A percentile compares a stretch with the other conserved stretches of the same genome.
Conservation (phyloP, 768 basidiomycete genomes). For the Podaxis sp. region DNA sequence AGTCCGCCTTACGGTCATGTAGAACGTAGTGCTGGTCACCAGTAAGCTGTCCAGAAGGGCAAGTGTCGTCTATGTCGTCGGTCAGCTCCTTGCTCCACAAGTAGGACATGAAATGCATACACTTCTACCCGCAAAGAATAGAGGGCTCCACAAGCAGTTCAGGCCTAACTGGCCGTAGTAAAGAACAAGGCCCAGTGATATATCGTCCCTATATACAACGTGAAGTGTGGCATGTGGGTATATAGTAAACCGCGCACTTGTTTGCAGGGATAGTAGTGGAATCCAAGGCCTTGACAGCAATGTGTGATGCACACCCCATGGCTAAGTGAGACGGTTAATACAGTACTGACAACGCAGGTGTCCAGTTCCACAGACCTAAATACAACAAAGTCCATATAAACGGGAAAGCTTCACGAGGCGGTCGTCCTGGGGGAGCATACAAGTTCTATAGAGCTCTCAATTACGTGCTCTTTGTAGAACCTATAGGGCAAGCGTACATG, state of each 20-base stretch:
- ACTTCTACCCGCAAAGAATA: slow-evolving; percentile 56
- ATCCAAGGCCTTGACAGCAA: slow-evolving; percentile 56
- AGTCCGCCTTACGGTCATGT: slow-evolving; percentile 49
- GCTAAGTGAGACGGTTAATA: slow-evolving; percentile 24
- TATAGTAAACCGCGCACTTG: slow-evolving; percentile 32
- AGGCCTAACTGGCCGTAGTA: slow-evolving; percentile 62
- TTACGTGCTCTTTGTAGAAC: too few relatives aligned
- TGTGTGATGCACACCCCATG: slow-evolving; percentile 69
- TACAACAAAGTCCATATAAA: slow-evolving; percentile 57
- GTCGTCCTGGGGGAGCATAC: slow-evolving; percentile 47
- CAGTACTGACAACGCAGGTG: slow-evolving; percentile 7
- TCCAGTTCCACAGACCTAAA: slow-evolving; percentile 24
- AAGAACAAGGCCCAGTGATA: slow-evolving; percentile 46
- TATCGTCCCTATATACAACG: slow-evolving; percentile 30
- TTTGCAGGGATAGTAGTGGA: slow-evolving; percentile 33
- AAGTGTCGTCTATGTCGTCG: slow-evolving; percentile 38
- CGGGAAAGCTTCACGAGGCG: slow-evolving; percentile 53
- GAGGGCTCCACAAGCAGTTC: slow-evolving; percentile 61
- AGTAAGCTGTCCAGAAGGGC: slow-evolving; percentile 55
- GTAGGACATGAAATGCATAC: slow-evolving; percentile 23
- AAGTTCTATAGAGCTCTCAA: slow-evolving; percentile 35
- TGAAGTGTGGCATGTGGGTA: background rate
- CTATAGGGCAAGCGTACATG: slow-evolving; percentile 33
- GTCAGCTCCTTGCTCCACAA: background rate
- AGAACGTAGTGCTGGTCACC: slow-evolving; percentile 51